Evolutionary conservation across 805 yeast genomes (phyloP).

Genomic region (Saccharomycopsis sp.): DNA sequence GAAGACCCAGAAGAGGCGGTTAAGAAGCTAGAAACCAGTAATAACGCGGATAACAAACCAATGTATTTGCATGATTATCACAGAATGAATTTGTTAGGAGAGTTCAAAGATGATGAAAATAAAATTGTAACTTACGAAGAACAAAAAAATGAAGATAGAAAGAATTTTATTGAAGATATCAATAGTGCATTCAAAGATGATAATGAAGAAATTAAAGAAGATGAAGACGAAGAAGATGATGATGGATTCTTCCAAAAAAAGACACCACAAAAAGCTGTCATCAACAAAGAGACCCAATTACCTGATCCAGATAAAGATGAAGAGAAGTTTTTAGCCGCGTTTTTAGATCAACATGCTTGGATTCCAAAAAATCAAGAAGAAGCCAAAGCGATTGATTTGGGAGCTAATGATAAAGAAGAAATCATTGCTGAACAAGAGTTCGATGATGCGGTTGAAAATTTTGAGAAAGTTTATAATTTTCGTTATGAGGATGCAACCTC

Average conservation of each 20-base stretch:
- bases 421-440: constrained; percentile 75
- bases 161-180: constrained; percentile 65
- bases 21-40: constrained; percentile 17
- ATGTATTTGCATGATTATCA: constrained; percentile 88
- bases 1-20: constrained; percentile 44
- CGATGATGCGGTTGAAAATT: constrained; percentile 84
- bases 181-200: constrained; percentile 51
- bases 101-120: constrained; percentile 34
- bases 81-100: constrained; percentile 63
- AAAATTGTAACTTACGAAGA: constrained; percentile 54
- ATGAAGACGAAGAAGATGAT: constrained; percentile 31
- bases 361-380: constrained; percentile 62
- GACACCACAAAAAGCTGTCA: constrained; percentile 31
- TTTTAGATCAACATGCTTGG: constrained; percentile 79
- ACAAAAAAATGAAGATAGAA: constrained; percentile 68
- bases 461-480: constrained; percentile 89
- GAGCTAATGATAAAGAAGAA: constrained; percentile 25
- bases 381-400: constrained; percentile 33
- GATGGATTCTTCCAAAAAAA: constrained; percentile 49
- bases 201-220: constrained; percentile 34
- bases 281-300: constrained; percentile 28
- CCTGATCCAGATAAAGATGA: constrained; percentile 63
- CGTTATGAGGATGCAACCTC: constrained; percentile 88
- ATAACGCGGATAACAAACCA: constrained; percentile 45
- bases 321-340: constrained; percentile 63